Evolutionary conservation across 495 filamentous ascomycete genomes (phyloP), one percentile per base, ranked within the genome.

Genomic region (Penicillium angulare): DNA sequence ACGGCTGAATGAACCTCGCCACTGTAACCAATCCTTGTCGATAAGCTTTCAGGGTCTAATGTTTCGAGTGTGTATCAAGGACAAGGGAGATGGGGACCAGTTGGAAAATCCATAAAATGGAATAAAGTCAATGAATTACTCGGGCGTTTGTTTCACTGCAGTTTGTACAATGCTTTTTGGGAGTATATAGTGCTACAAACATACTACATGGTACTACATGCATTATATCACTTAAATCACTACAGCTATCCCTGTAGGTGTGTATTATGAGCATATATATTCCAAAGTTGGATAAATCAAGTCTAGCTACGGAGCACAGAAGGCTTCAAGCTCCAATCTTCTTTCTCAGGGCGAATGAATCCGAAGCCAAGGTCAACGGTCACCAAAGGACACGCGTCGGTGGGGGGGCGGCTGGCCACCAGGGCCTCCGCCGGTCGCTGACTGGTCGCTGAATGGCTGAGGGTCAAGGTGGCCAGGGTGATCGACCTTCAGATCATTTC

Each of bases 401-500:
- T 64, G 61, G 56, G 36, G 52, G 20, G 12, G 23, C 27, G 18
- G 29, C 33, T 50, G 56, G 45, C 45, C 53, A 50, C 48, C 29
- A 31, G 48, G 56, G 43, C 53, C 54, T 53, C 53, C 26, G 42
- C 33, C 16, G 27, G 6, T 18, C 23, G 44, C 46, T 64, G 49
- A 61, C 40, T 64, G 58, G 61, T 29, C 39, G 43, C n/a, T n/a
- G 49, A 15, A 47, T 54, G 54, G 57, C 52, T 60, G 57, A 50
- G 51, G 41, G 44, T 50, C 44, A 52, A 53, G 43, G 53, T 51
- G 41, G 44, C 53, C 44, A 52, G 56, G 43, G 34, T 43, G 61
- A 61, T 64, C 58, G 52, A 52, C 52, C 50, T 51, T 57, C 47
- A 51, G 39, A 60, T 63, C 56, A 60, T 63, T 61, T 63, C 53